Base-by-base conservation (phyloP, 768 basidiomycete species). In the Nevesoporus exiguus region DNA sequence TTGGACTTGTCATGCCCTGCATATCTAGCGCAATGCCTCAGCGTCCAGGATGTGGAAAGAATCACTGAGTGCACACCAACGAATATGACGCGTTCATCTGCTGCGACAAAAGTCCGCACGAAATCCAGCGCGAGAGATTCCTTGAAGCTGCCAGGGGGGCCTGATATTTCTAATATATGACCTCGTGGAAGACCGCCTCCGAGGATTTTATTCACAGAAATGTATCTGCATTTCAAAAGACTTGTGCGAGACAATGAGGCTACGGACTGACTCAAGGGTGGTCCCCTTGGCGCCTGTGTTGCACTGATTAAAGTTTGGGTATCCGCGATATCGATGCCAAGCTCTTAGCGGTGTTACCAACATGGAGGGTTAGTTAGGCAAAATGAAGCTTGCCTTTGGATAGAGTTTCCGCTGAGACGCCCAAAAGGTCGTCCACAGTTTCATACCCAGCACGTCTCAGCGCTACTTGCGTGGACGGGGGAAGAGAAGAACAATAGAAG, bases 81-180 rank as follows among this genome's bases (percentile, higher is more conserved):
- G 58, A 89, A 84, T 21, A 90, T 67, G 6, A 85, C 77, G n/a
- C 77, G 76, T 44, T 81, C 75, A 0, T 73, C 73, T 4, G 71
- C 66, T 54, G 79, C 70, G 3, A 79, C 69, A 51, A 85, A 82
- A 3, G 70, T 74, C 31, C 70, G 65, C 14, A 77, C 75, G 42
- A 88, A 76, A 47, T 77, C 74, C 14, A 78, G 67, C 9, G 80
- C 79, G 8, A 89, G 58, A 13, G 61, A 64, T 54, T 85, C 85
- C 58, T 88, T 90, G 10, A 80, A 78, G 36, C 80, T 78, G 45
- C 89, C 89, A 0, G 89, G 88, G 42, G 87, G 85, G 0, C 89
- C 88, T 29, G 86, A 86, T 60, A 91, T 72, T 70, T 91, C 89
- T 19, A 90, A 74, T 56, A 88, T 75, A 57, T 79, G 75, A 8